phyloP scores from a whole-genome alignment of 305 asterid species.

The Petunia hybrid region DNA sequence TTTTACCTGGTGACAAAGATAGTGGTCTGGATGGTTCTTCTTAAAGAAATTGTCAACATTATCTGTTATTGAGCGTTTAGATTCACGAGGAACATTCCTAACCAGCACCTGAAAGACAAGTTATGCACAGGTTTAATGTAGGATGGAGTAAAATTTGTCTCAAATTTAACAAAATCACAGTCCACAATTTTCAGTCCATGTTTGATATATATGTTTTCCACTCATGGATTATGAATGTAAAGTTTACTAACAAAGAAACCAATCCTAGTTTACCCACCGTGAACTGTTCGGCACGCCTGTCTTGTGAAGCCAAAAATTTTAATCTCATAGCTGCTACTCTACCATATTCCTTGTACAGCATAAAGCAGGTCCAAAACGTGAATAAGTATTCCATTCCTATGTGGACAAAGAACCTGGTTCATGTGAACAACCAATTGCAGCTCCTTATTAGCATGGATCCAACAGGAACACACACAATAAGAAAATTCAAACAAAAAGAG shows the following conservation, averaged over 20 bases:
- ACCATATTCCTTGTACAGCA: conserved; percentile 93
- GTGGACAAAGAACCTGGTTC: conserved; percentile 91
- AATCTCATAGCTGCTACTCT: conserved; percentile 82
- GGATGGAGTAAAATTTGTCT: conserved; percentile 9
- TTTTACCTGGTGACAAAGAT: conserved; percentile 91
- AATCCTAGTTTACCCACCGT: conserved; percentile 60
- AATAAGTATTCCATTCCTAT: conserved; percentile 85
- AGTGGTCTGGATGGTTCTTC: conserved; percentile 85
- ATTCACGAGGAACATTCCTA: conserved; percentile 75
- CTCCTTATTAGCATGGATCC: conserved; percentile 32
- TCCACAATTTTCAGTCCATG: neutral
- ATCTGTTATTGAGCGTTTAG: conserved; percentile 76
- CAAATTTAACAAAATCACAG: neutral
- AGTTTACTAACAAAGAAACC: neutral
- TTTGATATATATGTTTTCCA: neutral
- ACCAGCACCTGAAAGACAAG: conserved; percentile 77
- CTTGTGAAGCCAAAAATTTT: conserved; percentile 79
- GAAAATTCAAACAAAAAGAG: conserved; percentile 13
- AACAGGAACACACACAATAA: neutral
- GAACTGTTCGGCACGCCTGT: conserved; percentile 85
- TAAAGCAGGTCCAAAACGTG: conserved; percentile 86
- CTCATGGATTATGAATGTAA: neutral
- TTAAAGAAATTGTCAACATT: conserved; percentile 72
- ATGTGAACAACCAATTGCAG: conserved; percentile 36
- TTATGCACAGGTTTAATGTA: neutral